Evolutionary conservation across 768 basidiomycete species (phyloP).

Genomic region (Harrya chromipes): DNA sequence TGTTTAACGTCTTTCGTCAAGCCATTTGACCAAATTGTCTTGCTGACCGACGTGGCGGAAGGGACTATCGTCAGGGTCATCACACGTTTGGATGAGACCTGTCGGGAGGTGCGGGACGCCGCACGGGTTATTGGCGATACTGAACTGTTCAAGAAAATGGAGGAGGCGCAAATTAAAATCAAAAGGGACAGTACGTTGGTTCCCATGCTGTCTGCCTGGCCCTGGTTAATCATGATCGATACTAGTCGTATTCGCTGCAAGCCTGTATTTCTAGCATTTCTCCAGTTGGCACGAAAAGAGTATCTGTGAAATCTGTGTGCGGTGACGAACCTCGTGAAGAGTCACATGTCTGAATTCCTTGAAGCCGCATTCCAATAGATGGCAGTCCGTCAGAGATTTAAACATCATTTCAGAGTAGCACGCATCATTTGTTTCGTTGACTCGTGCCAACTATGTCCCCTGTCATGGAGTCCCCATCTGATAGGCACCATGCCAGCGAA

Average conservation of each 20-base stretch:
- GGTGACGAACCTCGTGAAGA: not conserved
- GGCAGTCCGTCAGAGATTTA: constrained; percentile 12
- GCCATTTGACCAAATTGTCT: constrained; percentile 95
- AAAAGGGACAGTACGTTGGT: constrained; percentile 86
- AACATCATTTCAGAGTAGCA: constrained; percentile 4
- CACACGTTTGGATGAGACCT: constrained; percentile 94
- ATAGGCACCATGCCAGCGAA: not conserved
- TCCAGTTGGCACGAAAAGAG: not conserved
- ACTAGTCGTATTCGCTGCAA: constrained; percentile 82
- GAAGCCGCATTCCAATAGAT: constrained; percentile 20
- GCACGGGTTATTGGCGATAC: constrained; percentile 97
- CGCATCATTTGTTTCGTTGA: constrained; percentile 1
- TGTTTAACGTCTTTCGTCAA: constrained; percentile 31
- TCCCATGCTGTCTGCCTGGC: not conserved
- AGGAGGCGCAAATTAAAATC: constrained; percentile 89
- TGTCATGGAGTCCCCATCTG: constrained; percentile 13
- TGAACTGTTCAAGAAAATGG: constrained; percentile 97
- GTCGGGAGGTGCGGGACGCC: constrained; percentile 94
- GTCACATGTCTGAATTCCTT: constrained; percentile 10
- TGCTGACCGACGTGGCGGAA: constrained; percentile 91
- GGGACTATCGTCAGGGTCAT: constrained; percentile 97
- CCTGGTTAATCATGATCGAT: constrained; percentile 6
- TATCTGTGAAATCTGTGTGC: not conserved
- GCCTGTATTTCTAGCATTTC: constrained; percentile 68
- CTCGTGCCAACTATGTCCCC: not conserved